Evolutionary conservation across 495 filamentous ascomycete genomes (phyloP).

Genomic region (Daldinia vernicosa): DNA sequence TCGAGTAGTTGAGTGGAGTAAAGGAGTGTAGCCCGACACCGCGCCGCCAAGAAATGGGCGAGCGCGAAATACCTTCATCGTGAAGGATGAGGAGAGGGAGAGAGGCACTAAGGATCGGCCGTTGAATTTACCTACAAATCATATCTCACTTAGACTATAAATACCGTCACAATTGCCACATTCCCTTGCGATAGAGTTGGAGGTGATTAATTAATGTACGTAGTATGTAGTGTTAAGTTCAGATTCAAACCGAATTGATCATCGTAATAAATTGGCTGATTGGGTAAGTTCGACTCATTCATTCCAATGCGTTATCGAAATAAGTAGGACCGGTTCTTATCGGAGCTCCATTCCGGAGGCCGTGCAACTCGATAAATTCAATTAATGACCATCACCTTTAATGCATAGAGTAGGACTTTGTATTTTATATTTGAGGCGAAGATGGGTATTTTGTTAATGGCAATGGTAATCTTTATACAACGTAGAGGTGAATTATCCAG

Average conservation of each 20-base stretch:
- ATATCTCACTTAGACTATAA: constrained; percentile 17
- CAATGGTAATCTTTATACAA: not conserved
- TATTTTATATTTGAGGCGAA: not conserved
- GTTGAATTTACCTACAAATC: constrained; percentile 22
- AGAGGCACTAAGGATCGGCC: not conserved
- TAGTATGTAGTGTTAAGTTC: constrained; percentile 6
- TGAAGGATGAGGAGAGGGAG: not conserved
- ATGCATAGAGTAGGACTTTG: not conserved
- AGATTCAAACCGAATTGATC: constrained; percentile 4
- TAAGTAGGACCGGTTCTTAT: constrained; percentile 30
- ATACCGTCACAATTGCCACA: constrained; percentile 18
- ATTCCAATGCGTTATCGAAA: constrained; percentile 13
- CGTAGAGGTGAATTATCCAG: not conserved
- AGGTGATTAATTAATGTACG: too few species aligned
- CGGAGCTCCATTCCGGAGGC: constrained; percentile 20
- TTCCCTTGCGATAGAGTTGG: constrained; percentile 12
- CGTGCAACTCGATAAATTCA: constrained; percentile 10
- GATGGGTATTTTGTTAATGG: not conserved
- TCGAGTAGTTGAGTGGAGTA: constrained; percentile 23
- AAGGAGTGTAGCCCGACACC: constrained; percentile 19
- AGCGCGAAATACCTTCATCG: constrained; percentile 36
- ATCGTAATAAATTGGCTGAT: constrained; percentile 8
- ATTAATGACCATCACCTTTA: constrained; percentile 12
- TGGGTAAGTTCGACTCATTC: not conserved
- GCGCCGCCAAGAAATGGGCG: constrained; percentile 11